Percentiles rank a stretch among this genome's conserved stretches.
Conservation (phyloP, 1,139 yeast species). For the Kurtzmaniella quercitrusa region DNA sequence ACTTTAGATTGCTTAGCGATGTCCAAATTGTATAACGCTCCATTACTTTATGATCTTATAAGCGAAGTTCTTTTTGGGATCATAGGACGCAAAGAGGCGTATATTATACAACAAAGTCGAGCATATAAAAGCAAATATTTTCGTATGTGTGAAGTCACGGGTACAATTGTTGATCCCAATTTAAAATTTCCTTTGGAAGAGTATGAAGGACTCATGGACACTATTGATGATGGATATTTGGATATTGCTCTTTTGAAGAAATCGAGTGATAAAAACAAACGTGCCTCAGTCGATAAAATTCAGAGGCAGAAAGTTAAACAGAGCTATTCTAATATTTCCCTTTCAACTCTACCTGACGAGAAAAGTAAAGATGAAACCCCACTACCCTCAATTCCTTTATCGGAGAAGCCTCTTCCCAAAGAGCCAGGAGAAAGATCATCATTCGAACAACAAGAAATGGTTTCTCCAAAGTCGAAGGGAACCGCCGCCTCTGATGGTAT, state of each 20-base stretch:
- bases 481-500: conserved; percentile 9
- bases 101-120: conserved; percentile 41
- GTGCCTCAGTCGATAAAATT: conserved; percentile 13
- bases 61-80: conserved; percentile 66
- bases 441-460: background rate
- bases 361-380: conserved; percentile 7
- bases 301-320: background rate
- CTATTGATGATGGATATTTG: conserved; percentile 60
- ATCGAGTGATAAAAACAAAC: conserved; percentile 28
- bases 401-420: background rate
- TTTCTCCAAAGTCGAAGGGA: conserved; percentile 7
- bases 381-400: too few relatives aligned
- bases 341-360: background rate
- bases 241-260: conserved; percentile 53
- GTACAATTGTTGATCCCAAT: conserved; percentile 20
- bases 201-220: conserved; percentile 42
- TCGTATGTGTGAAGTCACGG: conserved; percentile 21
- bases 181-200: conserved; percentile 41
- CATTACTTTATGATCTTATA: conserved; percentile 63
- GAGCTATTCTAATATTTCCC: background rate
- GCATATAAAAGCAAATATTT: conserved; percentile 28
- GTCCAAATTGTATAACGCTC: conserved; percentile 62
- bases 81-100: conserved; percentile 60
- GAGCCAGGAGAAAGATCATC: background rate
- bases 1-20: conserved; percentile 60